A percentile compares a stretch with the other conserved stretches of the same genome.
Evolutionary conservation across 1,139 yeast species (phyloP).

Genomic region (Meyerozyma carpophila): DNA sequence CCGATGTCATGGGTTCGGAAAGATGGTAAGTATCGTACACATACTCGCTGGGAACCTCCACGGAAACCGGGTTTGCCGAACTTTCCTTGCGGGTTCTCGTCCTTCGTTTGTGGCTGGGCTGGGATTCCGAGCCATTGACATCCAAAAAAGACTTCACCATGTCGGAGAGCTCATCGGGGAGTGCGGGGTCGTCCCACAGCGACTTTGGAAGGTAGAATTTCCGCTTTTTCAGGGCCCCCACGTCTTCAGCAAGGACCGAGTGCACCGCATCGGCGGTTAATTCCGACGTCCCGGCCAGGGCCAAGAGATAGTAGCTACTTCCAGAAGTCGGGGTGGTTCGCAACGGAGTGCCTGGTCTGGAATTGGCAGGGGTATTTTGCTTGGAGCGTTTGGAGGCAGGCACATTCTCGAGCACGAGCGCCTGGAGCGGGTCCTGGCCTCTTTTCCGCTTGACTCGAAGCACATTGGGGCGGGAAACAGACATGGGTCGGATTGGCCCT

Average conservation of each 20-base stretch:
- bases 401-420: constrained; percentile 46
- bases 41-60: constrained; percentile 45
- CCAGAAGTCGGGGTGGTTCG: constrained; percentile 11
- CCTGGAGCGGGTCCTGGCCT: constrained; percentile 82
- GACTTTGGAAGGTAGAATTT: constrained; percentile 34
- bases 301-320: constrained; percentile 48
- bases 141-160: constrained; percentile 58
- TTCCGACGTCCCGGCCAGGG: constrained; percentile 52
- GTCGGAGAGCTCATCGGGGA: constrained; percentile 61
- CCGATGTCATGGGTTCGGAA: constrained; percentile 39
- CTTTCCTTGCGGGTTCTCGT: neutral
- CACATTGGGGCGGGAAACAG: constrained; percentile 44
- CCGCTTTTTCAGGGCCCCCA: constrained; percentile 14
- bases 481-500: neutral
- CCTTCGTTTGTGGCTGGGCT: neutral
- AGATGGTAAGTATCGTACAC: constrained; percentile 81
- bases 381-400: constrained; percentile 41
- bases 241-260: constrained; percentile 16
- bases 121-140: constrained; percentile 9
- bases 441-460: constrained; percentile 82
- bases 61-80: constrained; percentile 3
- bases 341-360: constrained; percentile 16
- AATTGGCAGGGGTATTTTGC: constrained; percentile 29
- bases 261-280: constrained; percentile 14
- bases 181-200: constrained; percentile 33